A percentile compares a stretch with the other conserved stretches of the same genome.
These are phyloP conservation scores for Fonsecaea multimorphosa DNA, from an alignment of 2,329 filamentous ascomycete genomes.

Conservation along the genomic window DNA sequence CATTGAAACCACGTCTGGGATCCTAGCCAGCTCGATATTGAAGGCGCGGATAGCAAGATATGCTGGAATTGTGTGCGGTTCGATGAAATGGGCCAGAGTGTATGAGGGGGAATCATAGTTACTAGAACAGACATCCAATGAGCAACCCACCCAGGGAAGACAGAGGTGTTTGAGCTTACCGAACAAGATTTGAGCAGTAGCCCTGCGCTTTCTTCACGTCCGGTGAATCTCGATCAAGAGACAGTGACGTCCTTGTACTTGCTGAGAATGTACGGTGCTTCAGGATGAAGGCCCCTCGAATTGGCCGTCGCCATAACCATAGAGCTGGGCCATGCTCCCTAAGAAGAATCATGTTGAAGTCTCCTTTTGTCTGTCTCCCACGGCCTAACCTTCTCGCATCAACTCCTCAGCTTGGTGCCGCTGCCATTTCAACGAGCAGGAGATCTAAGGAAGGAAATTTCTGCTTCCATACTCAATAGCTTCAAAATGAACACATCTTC, in stretches of 20 bases:
- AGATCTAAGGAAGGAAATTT: neutral
- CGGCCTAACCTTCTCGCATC: neutral
- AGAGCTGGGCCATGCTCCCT: neutral
- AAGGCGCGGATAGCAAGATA: slow-evolving; percentile 91
- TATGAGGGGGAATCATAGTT: slow-evolving; percentile 89
- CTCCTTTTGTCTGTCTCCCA: neutral
- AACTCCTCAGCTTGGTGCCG: neutral
- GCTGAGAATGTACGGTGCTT: slow-evolving; percentile 30
- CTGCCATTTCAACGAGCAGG: neutral
- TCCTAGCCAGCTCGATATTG: slow-evolving; percentile 88
- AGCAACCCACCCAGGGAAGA: neutral
- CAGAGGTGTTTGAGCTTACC: slow-evolving; percentile 47
- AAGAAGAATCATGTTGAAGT: neutral
- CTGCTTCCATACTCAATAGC: neutral
- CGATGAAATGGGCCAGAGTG: slow-evolving; percentile 83
- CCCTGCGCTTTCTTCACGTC: slow-evolving; percentile 62
- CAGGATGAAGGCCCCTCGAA: slow-evolving; percentile 17
- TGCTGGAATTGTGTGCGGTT: slow-evolving; percentile 73
- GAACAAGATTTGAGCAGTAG: slow-evolving; percentile 66
- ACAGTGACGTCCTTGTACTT: slow-evolving; percentile 26
- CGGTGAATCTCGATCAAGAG: slow-evolving; percentile 42
- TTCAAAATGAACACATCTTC: neutral
- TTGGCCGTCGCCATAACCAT: slow-evolving; percentile 19
- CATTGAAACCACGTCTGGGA: slow-evolving; percentile 88
- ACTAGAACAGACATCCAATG: slow-evolving; percentile 53